Percentiles rank a stretch among this genome's conserved stretches.
phyloP scores from a whole-genome alignment of 225 moss, liverwort and hornwort species.

The Pseudisothecium myosuroides region DNA sequence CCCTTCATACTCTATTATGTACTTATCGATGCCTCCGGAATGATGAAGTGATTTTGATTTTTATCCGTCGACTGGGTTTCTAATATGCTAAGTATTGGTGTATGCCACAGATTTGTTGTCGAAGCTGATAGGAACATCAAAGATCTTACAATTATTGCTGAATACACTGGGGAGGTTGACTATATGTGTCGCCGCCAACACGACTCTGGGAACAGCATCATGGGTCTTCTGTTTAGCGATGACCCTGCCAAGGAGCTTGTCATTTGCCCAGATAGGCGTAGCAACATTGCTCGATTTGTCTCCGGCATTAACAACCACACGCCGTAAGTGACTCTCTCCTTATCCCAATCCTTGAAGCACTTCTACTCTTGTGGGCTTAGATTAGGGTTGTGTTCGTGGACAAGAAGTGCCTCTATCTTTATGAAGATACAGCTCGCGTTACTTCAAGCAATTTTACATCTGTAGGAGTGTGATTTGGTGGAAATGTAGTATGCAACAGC shows the following conservation, averaged over 20 bases:
- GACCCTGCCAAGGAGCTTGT: conserved; percentile 66
- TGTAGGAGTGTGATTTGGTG: background rate
- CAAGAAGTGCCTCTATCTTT: background rate
- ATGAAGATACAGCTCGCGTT: background rate
- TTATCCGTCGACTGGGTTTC: background rate
- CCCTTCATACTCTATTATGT: background rate
- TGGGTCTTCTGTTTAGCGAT: conserved; percentile 78
- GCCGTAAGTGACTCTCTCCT: conserved; percentile 26
- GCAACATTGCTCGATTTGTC: conserved; percentile 86
- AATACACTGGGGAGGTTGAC: conserved; percentile 95
- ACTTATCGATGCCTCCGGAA: background rate
- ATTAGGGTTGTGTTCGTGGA: background rate
- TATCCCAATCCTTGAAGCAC: background rate
- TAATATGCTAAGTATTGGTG: background rate
- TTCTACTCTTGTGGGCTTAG: background rate
- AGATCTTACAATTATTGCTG: conserved; percentile 89
- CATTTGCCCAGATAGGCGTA: conserved; percentile 86
- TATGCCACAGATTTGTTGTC: conserved; percentile 68
- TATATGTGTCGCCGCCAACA: conserved; percentile 66
- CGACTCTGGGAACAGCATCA: conserved; percentile 80
- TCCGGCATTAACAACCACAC: conserved; percentile 95
- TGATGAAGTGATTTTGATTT: background rate
- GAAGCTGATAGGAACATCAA: conserved; percentile 85
- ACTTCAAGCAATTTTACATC: background rate
- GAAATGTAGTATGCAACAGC: background rate